These are phyloP conservation scores for Pseudomonodictys pantanalensis DNA, from an alignment of 495 filamentous ascomycete species.

Conservation along the genomic window DNA sequence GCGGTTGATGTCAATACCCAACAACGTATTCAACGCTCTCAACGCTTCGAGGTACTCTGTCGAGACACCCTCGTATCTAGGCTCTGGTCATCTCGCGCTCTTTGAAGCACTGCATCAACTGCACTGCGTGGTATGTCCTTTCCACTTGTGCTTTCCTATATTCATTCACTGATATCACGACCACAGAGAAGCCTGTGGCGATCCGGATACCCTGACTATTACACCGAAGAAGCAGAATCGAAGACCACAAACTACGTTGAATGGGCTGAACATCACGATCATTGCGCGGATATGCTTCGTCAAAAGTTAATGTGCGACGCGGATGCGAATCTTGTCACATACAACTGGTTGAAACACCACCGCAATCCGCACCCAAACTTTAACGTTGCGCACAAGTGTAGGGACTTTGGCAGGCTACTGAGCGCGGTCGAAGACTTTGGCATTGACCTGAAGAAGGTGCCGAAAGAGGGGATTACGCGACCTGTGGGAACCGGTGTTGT, in stretches of 20 bases:
- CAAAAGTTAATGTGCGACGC: constrained; percentile 40
- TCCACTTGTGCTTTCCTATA: neutral
- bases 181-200: constrained; percentile 2
- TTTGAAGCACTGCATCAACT: constrained; percentile 35
- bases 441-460: neutral
- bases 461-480: neutral
- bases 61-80: constrained; percentile 10
- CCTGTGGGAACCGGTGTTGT: neutral
- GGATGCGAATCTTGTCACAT: constrained; percentile 32
- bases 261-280: constrained; percentile 15
- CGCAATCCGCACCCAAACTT: constrained; percentile 33
- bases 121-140: constrained; percentile 27
- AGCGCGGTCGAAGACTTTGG: neutral
- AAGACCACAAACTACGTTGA: neutral
- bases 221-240: neutral
- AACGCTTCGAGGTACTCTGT: constrained; percentile 16
- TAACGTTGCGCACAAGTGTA: constrained; percentile 32
- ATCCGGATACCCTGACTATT: constrained; percentile 11
- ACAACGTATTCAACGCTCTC: neutral
- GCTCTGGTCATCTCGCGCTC: constrained; percentile 26
- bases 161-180: neutral
- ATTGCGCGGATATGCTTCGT: constrained; percentile 39
- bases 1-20: constrained; percentile 1
- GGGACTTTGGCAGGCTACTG: constrained; percentile 25
- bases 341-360: constrained; percentile 32